Evolutionary conservation across 768 basidiomycete genomes (phyloP), one percentile per base, ranked within the genome.

Genomic region (Suillus placidus): DNA sequence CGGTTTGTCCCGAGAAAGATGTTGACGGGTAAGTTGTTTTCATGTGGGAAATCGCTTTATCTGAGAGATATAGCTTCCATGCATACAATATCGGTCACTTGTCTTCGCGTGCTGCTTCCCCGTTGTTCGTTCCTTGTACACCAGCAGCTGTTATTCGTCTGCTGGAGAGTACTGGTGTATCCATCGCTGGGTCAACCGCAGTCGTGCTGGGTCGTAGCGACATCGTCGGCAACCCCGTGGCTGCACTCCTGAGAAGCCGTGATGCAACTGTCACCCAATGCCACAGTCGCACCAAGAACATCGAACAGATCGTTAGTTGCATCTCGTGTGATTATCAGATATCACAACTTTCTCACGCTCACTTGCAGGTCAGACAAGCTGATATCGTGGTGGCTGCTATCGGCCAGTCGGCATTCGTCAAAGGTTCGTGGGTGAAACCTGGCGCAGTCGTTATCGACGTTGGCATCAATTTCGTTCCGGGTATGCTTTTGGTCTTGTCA

Each of bases 211-310:
- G 97, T 67, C 90, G 97, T 69, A 95, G 93, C 74, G 97, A 99
- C 74, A 99, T 99, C 72, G 97, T 99, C 64, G 97, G 97, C 63
- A 97, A 88, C 71, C 97, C 97, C 35, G 95, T 98, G 60, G 89
- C 90, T 43, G 91, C 94, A 40, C 89, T 99, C 84, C 83, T 99
- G 62, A 84, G 94, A 71, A 92, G 90, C 75, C 87, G 86, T 67
- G 92, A 99, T 74, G 96, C 97, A 2, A 99, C 97, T 26, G 95
- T 99, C 67, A 99, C 95, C 26, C 97, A 98, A 77, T 99, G 97
- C 78, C 97, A 99, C 78, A 95, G 94, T 69, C 85, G 87, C 47
- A 96, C 97, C 63, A 87, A 87, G 78, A 87, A 95, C 71, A 82
- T 99, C 51, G 84, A 90, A 67, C 82, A 85, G 42, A 87, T 96